Base-by-base conservation (phyloP, 2,329 filamentous ascomycete species). In the Camillea tinctor region DNA sequence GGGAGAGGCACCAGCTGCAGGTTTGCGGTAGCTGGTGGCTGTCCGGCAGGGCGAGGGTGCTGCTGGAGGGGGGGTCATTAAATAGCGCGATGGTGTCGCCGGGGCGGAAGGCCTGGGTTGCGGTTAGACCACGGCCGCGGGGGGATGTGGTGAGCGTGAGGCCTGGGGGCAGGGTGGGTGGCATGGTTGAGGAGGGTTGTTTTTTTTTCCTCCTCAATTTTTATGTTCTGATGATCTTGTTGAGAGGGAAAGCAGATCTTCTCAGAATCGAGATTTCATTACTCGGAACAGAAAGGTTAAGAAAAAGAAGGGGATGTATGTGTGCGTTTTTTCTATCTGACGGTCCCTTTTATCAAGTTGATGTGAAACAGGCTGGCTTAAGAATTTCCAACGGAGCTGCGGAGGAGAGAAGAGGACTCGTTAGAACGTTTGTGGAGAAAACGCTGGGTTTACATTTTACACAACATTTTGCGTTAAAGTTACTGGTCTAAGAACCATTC, bases 1-100 rank as follows among this genome's bases (percentile, higher is more conserved):
- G 26, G 49, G 50, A 40, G 24, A 85, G 75, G 71, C 84, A 86
- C 74, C 80, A 73, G 62, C 78, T 78, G 75, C 84, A 87, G 30
- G 79, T 75, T 17, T 69, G 65, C 3, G 67, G 54, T 58, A 81
- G 75, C 61, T 76, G 75, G 4, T 75, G 70, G 44, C 76, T 75
- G 49, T 79, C 76, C 3, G 84, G 81, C 22, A 85, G 74, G 19
- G 81, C 79, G 52, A 85, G 69, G 48, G 79, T 73, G 4, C 1
- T 19, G 7, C 4, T 6, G 22, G 79, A 77, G 4, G 24, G 24
- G 24, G 24, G 9, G 36, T n/a, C 36, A 5, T n/a, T n/a, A 68
- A 86, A 83, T 48, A 71, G 68, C 60, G 77, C 76, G 64, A 87
- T 79, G 58, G 74, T 65, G 24, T 75, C 71, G 66, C 83, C 83